Percentiles rank a stretch among this genome's conserved stretches.
Conservation (phyloP, 306 rosid genomes). For the Dryas octopetala region DNA sequence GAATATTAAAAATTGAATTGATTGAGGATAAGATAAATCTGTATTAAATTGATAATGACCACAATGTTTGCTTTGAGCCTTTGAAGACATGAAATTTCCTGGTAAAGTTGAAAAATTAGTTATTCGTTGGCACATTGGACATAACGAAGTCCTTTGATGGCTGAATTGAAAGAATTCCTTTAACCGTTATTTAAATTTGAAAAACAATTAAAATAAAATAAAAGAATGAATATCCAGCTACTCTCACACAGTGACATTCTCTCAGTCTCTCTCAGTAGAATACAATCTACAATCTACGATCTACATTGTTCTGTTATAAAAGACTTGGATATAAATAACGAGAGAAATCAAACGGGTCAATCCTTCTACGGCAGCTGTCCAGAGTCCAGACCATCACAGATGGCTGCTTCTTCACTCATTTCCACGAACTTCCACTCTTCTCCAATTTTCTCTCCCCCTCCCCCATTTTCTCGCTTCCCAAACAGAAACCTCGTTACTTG, state of each 20-base stretch:
- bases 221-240: too few relatives aligned
- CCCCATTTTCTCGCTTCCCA: conserved; percentile 34
- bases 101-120: too few relatives aligned
- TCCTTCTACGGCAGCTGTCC: conserved; percentile 23
- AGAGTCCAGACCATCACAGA: conserved; percentile 10
- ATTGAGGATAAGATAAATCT: background rate
- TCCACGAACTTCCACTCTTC: conserved; percentile 52
- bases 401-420: conserved; percentile 65
- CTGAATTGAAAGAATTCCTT: too few relatives aligned
- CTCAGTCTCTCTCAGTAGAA: background rate
- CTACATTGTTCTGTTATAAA: background rate
- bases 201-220: too few relatives aligned
- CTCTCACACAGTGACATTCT: too few relatives aligned
- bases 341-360: background rate
- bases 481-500: conserved; percentile 30
- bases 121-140: too few relatives aligned
- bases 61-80: too few relatives aligned
- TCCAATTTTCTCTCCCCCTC: conserved; percentile 25
- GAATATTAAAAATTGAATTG: background rate
- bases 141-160: too few relatives aligned
- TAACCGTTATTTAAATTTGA: too few relatives aligned
- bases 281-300: background rate
- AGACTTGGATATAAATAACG: conserved; percentile 8
- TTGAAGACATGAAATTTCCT: too few relatives aligned
- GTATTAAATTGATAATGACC: background rate